Percentiles rank a stretch among this genome's conserved stretches.
These are phyloP conservation scores for Aspergillus hancockii DNA, from an alignment of 495 filamentous ascomycete species.

Conservation along the genomic window DNA sequence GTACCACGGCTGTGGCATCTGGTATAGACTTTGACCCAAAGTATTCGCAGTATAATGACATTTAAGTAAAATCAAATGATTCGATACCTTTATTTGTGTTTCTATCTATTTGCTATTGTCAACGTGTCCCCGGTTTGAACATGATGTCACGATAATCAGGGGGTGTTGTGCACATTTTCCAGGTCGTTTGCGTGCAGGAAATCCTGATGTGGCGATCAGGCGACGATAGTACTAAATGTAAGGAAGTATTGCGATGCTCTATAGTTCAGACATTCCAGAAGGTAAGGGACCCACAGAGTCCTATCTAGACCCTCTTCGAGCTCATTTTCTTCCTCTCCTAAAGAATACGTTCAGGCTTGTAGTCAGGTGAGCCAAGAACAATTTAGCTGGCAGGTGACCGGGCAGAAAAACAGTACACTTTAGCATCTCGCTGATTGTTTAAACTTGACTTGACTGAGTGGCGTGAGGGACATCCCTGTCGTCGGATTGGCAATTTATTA, in stretches of 20 bases:
- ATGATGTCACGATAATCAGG: conserved; percentile 7
- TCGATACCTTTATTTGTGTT: background rate
- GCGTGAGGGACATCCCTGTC: background rate
- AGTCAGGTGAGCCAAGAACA: background rate
- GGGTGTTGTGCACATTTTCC: background rate
- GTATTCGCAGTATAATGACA: background rate
- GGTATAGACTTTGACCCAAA: background rate
- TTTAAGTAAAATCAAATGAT: background rate
- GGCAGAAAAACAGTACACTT: background rate
- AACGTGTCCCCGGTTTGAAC: background rate
- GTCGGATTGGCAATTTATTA: background rate
- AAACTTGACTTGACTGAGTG: background rate
- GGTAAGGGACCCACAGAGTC: background rate
- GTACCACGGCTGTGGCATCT: background rate
- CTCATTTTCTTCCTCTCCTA: background rate
- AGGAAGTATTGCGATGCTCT: background rate
- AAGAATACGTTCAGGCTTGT: background rate
- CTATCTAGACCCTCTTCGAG: background rate
- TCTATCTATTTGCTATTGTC: background rate
- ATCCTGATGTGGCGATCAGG: background rate
- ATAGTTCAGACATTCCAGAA: background rate
- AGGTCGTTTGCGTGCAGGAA: background rate
- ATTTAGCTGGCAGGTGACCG: background rate
- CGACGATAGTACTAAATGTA: background rate
- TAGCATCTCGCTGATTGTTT: background rate